A percentile compares a stretch with the other conserved stretches of the same genome.
phyloP scores from a whole-genome alignment of 1,284 basidiomycete genomes.

The Cystobasidium sp. region DNA sequence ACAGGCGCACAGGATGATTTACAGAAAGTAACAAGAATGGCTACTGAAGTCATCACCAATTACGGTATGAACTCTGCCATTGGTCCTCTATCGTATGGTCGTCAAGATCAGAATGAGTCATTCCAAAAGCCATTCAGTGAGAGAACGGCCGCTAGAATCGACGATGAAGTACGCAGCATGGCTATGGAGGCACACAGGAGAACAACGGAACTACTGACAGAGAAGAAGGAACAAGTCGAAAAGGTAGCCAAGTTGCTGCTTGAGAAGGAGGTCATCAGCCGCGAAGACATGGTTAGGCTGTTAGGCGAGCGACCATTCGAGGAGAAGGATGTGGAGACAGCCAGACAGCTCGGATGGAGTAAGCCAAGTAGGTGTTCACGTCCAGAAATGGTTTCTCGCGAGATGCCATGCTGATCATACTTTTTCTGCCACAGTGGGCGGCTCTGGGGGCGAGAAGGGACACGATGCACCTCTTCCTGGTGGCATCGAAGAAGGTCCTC shows the following conservation, averaged over 20 bases:
- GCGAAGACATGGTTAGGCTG: conserved; percentile 83
- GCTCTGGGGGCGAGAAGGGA: conserved; percentile 22
- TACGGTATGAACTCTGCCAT: conserved; percentile 94
- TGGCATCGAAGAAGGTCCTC: conserved; percentile 39
- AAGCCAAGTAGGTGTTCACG: conserved; percentile 11
- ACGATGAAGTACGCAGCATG: conserved; percentile 89
- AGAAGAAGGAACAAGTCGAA: conserved; percentile 86
- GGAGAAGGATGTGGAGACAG: conserved; percentile 35
- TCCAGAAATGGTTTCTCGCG: neutral
- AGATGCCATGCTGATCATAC: neutral
- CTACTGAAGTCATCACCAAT: conserved; percentile 75
- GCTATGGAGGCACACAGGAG: conserved; percentile 84
- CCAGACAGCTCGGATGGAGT: conserved; percentile 31
- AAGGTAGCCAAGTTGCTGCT: conserved; percentile 89
- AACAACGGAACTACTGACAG: conserved; percentile 78
- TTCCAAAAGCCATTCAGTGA: conserved; percentile 99
- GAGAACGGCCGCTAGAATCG: conserved; percentile 92
- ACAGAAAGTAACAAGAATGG: conserved; percentile 97
- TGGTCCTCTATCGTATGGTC: conserved; percentile 91
- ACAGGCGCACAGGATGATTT: conserved; percentile 97
- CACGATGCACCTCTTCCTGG: conserved; percentile 41
- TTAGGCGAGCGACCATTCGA: conserved; percentile 84
- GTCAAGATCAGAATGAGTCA: conserved; percentile 73
- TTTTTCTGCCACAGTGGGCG: conserved; percentile 3
- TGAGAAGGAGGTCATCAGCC: conserved; percentile 92